Base-by-base conservation (phyloP, 306 rosid species). In the Ziziphus jujuba region DNA sequence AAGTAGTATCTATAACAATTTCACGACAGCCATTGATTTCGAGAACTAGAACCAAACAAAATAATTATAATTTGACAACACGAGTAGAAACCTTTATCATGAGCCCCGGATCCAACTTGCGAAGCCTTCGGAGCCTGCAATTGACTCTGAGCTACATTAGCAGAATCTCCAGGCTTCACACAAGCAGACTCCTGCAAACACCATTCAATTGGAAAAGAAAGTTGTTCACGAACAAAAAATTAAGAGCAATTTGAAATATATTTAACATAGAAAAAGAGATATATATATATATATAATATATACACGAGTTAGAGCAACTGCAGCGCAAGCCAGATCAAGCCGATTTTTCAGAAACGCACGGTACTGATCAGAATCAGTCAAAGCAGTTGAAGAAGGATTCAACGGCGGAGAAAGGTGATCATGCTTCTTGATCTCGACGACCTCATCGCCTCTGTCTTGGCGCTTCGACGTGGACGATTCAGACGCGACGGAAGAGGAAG, bases 291-390 rank as follows among this genome's bases (percentile, higher is more conserved):
- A 72, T 24, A 56, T 11, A n/a, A 65, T 23, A 49, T 53, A 61
- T 56, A 84, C 86, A 69, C 86, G 79, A 56, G 84, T 57, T 54
- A 65, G 75, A 53, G 89, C 89, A 23, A 62, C 86, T 9, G 85
- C 84, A 35, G 89, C 89, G 67, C 89, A 84, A 62, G 86, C 89
- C 56, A 81, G 70, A 62, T 78, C 71, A 59, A 84, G 89, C 75
- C 69, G 80, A 73, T 63, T 84, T 57, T 84, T 81, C 53, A 84
- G 81, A 45, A 84, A 48, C 33, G 65, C 48, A 11, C 67, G 89
- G 25, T 78, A 78, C 73, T 66, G 75, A 40, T 75, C 85, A 47
- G 80, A 72, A 58, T 57, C 50, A 44, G 5, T 22, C 59, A 38
- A 59, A 55, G 47, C 61, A 57, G 36, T 67, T 56, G 70, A 23